phyloP scores from a whole-genome alignment of 23 red algal species.

The Pyropia yezoensis region DNA sequence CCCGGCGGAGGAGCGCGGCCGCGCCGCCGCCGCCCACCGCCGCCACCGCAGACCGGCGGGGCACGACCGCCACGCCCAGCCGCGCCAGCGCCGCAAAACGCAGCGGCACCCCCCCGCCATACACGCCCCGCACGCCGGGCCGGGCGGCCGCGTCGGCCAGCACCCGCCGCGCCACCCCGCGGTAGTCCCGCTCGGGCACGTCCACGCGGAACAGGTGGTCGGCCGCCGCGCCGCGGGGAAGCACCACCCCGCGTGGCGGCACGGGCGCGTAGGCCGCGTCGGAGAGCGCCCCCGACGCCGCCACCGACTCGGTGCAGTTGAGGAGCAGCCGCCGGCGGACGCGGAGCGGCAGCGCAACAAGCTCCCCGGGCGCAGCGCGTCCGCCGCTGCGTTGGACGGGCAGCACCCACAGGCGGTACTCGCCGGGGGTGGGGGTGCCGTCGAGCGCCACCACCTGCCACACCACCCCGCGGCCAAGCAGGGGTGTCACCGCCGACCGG shows the following conservation, averaged over 20 bases:
- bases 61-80: not conserved
- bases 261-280: no score
- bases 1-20: not conserved
- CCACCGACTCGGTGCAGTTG: slow-evolving; percentile 11
- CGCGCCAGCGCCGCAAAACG: not conserved
- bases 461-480: slow-evolving; percentile 31
- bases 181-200: slow-evolving; percentile 12
- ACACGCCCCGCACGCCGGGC: not conserved
- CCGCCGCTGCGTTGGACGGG: slow-evolving; percentile 22
- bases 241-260: slow-evolving; percentile 3
- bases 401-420: slow-evolving; percentile 49
- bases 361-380: slow-evolving; percentile 20
- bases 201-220: slow-evolving; percentile 41
- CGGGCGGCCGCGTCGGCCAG: not conserved
- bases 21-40: not conserved
- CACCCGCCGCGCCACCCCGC: not conserved
- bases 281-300: no score
- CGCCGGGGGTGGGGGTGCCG: slow-evolving; percentile 10
- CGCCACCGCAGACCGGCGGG: not conserved
- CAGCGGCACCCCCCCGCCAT: not conserved
- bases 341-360: slow-evolving; percentile 39
- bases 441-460: slow-evolving; percentile 47
- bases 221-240: slow-evolving; percentile 23
- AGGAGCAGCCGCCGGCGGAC: slow-evolving; percentile 34
- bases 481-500: slow-evolving; percentile 7